Evolutionary conservation across 805 yeast genomes (phyloP), one percentile per base, ranked within the genome.

Genomic region (Ogataea methylovora): DNA sequence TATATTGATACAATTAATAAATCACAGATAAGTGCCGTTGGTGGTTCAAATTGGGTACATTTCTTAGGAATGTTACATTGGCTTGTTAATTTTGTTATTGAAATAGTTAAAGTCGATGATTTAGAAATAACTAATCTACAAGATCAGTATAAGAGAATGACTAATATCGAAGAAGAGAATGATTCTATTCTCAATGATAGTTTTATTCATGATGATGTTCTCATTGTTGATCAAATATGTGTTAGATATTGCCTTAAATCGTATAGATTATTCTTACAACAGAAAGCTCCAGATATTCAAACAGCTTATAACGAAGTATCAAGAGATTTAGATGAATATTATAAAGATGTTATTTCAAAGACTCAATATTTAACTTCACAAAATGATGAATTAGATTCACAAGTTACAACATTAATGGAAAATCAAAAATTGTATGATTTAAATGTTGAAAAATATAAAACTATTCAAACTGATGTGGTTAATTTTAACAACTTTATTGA

Each of bases 21-120:
- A 49, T 80, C 92, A 1, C 94, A 85, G 51, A 79, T 87, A 25
- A 76, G 87, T 25, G 95, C 95, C 0, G 95, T 85, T 10, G 95
- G 95, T 5, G 94, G 95, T 3, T 77, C 81, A 32, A 78, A 77
- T 44, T 87, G 96, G 96, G 86, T 84, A 10, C 70, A 71, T 7
- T 84, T 85, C 43, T 55, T 87, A 27, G 95, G 92, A 1, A 74
- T 88, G 71, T 60, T 87, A 16, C 78, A 81, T 52, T 87, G 96
- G 96, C 53, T 87, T 29, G 76, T 81, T 4, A 74, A 75, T 42
- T 39, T 24, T 24, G n/a, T 24, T 8, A 10, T 24, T 24, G 26
- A 24, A 24, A n/a, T 24, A 6, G n/a, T 10, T 24, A 24, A 24
- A 18, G 38, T 43, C 4, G 48, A 41, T 1, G 46, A 40, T 10